Evolutionary conservation across 495 filamentous ascomycete species (phyloP).

Genomic region (Podospora sp.): DNA sequence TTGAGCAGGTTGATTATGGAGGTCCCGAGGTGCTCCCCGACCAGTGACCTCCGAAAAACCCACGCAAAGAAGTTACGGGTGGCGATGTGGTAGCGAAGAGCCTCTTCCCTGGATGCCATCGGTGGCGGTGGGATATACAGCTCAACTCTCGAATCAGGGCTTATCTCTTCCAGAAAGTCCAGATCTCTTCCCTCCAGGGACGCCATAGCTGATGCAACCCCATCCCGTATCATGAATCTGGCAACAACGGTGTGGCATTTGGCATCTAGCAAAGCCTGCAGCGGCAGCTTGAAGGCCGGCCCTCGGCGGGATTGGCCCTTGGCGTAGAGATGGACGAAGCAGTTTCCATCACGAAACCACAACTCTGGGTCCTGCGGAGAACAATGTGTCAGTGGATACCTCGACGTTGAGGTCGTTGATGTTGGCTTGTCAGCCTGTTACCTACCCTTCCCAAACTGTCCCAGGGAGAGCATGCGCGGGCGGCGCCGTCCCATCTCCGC

Average conservation of each 20-base stretch:
- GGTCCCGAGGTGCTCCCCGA: conserved; percentile 60
- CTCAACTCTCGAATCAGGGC: conserved; percentile 46
- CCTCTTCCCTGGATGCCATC: conserved; percentile 48
- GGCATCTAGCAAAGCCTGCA: conserved; percentile 50
- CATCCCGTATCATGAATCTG: conserved; percentile 45
- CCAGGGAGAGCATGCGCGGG: conserved; percentile 52
- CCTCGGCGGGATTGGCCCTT: conserved; percentile 61
- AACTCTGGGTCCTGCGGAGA: conserved; percentile 59
- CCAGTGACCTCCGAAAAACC: conserved; percentile 60
- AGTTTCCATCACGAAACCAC: conserved; percentile 64
- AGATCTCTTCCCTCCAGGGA: conserved; percentile 21
- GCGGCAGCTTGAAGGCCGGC: conserved; percentile 61
- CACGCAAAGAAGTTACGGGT: conserved; percentile 73
- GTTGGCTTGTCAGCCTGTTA: neutral
- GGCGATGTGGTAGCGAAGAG: conserved; percentile 60
- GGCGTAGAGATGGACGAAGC: conserved; percentile 62
- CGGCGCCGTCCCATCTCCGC: conserved; percentile 61
- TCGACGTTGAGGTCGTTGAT: neutral
- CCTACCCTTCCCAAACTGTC: conserved; percentile 57
- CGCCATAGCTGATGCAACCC: conserved; percentile 21
- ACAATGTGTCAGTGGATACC: neutral
- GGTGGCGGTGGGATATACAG: conserved; percentile 65
- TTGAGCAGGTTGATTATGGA: conserved; percentile 60
- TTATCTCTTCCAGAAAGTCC: conserved; percentile 18
- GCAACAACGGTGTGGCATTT: conserved; percentile 57